Evolutionary conservation across 768 basidiomycete genomes (phyloP).

Genomic region (Lanmaoa rubissima): DNA sequence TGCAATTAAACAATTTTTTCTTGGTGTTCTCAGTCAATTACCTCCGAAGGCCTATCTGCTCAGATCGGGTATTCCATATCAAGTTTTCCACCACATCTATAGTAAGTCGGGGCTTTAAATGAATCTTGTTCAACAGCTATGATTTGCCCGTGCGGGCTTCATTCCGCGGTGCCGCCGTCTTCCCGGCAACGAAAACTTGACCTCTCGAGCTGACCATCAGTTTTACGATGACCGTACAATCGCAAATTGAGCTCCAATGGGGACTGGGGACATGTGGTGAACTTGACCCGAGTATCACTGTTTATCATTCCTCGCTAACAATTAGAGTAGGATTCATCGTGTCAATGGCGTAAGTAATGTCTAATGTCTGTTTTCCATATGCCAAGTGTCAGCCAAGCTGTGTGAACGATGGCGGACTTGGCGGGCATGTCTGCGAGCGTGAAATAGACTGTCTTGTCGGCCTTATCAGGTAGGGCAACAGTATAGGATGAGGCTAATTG

Average conservation of each 20-base stretch:
- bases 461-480: not conserved
- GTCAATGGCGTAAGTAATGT: slow-evolving; percentile 1
- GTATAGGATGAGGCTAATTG: not conserved
- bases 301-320: not conserved
- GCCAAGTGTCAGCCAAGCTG: not conserved
- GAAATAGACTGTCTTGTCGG: not conserved
- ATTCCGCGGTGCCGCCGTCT: not conserved
- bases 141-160: too few species aligned
- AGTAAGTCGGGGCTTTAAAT: not conserved
- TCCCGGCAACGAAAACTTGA: not conserved
- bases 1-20: not conserved
- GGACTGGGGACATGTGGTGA: slow-evolving; percentile 1
- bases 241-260: not conserved
- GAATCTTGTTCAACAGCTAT: not conserved
- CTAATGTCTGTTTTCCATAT: not conserved
- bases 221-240: not conserved
- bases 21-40: not conserved
- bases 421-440: not conserved
- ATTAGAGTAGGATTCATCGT: not conserved
- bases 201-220: not conserved
- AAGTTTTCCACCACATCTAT: not conserved
- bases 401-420: not conserved
- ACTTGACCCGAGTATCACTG: not conserved
- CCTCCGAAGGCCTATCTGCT: not conserved
- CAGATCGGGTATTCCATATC: too few species aligned